phyloP scores from a whole-genome alignment of 2,329 filamentous ascomycete species.

The Rachicladosporium sp. region DNA sequence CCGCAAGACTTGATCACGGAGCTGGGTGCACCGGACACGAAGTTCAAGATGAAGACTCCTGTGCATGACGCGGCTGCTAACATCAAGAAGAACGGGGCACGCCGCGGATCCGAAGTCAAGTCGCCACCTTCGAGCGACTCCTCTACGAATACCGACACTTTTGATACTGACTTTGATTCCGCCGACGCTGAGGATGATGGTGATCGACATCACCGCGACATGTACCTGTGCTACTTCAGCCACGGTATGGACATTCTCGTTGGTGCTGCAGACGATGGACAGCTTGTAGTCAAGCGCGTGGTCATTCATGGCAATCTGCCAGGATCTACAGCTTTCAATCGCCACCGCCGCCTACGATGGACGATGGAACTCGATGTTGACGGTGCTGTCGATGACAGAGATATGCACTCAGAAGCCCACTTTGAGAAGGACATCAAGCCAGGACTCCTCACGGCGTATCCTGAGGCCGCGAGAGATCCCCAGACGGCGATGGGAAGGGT shows the following conservation, averaged over 20 bases:
- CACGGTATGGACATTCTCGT: constrained; percentile 88
- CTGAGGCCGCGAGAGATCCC: constrained; percentile 40
- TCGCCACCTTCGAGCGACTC: constrained; percentile 26
- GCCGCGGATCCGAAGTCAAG: no score
- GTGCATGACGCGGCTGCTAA: constrained; percentile 13
- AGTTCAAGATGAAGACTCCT: constrained; percentile 43
- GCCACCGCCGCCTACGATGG: constrained; percentile 84
- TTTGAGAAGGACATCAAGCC: constrained; percentile 58
- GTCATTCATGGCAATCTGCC: constrained; percentile 90
- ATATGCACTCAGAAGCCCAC: constrained; percentile 61
- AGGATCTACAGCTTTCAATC: constrained; percentile 92
- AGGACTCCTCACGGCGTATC: constrained; percentile 15
- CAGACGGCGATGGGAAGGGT: constrained; percentile 38
- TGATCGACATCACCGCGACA: constrained; percentile 44
- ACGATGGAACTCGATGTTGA: constrained; percentile 35
- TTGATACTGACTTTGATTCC: constrained; percentile 33
- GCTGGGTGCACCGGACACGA: constrained; percentile 83
- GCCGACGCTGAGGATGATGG: constrained; percentile 44
- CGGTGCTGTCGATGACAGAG: constrained; percentile 29
- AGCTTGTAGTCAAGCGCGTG: constrained; percentile 75
- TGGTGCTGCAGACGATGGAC: constrained; percentile 41
- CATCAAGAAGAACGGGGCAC: constrained; percentile 13
- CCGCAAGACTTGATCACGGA: constrained; percentile 85
- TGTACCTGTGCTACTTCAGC: constrained; percentile 96
- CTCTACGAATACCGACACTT: constrained; percentile 30